These are phyloP conservation scores for Phallus indusiatus DNA, from an alignment of 768 basidiomycete genomes.

Conservation along the genomic window DNA sequence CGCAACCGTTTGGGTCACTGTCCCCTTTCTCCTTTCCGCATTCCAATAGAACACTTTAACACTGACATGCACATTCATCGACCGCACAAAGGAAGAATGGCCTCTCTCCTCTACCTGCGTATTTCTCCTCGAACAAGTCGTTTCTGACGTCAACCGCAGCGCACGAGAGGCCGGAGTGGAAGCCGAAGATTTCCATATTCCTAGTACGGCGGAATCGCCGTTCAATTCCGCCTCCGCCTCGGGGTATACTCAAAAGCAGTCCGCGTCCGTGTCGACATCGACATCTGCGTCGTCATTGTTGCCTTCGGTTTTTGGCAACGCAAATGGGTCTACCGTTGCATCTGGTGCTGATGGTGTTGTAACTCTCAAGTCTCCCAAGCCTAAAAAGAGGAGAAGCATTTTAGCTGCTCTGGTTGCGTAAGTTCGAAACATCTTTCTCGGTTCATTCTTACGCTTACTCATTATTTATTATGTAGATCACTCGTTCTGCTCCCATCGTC, in stretches of 20 bases:
- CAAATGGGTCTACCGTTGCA: slow-evolving; percentile 18
- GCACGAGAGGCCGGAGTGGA: slow-evolving; percentile 10
- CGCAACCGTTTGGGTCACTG: neutral
- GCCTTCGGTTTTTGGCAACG: slow-evolving; percentile 6
- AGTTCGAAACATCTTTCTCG: slow-evolving; percentile 13
- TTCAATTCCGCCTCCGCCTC: neutral
- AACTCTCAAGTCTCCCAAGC: slow-evolving; percentile 24
- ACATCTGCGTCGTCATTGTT: slow-evolving; percentile 1
- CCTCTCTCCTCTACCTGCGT: slow-evolving; percentile 32
- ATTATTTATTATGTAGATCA: slow-evolving; percentile 11
- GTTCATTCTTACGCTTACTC: slow-evolving; percentile 1
- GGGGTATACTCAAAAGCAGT: neutral
- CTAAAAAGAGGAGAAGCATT: slow-evolving; percentile 64
- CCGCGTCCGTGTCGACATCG: neutral
- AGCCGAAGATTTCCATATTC: slow-evolving; percentile 8
- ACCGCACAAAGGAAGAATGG: slow-evolving; percentile 44
- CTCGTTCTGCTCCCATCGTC: slow-evolving; percentile 12
- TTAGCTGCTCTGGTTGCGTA: slow-evolving; percentile 62
- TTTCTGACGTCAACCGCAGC: slow-evolving; percentile 34
- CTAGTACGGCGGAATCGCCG: slow-evolving; percentile 10
- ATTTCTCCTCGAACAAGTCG: slow-evolving; percentile 38
- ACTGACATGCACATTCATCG: slow-evolving; percentile 47
- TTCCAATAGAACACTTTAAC: slow-evolving; percentile 21
- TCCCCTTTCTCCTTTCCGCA: neutral
- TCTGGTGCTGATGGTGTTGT: slow-evolving; percentile 18